Evolutionary conservation across 73 alveolate genomes (phyloP).

Genomic region (Symbiodinium pilosum): DNA sequence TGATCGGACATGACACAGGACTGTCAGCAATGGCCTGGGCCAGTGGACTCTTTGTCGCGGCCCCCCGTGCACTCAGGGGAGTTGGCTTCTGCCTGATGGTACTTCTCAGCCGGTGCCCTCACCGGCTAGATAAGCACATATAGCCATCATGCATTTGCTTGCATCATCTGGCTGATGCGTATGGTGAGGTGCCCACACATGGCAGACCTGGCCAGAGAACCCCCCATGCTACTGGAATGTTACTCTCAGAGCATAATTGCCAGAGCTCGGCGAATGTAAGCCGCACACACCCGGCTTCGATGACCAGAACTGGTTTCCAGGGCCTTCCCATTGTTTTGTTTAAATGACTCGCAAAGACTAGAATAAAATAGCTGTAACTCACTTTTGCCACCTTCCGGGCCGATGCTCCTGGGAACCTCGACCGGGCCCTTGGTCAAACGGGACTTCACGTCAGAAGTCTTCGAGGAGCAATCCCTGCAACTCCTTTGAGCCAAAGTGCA

Average conservation of each 20-base stretch:
- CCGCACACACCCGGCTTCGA: slow-evolving; percentile 13
- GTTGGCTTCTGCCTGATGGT: background rate
- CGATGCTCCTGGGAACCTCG: background rate
- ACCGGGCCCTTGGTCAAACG: background rate
- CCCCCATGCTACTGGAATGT: no score
- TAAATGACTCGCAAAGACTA: no score
- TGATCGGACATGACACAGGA: no score
- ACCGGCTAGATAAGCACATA: no score
- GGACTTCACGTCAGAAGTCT: background rate
- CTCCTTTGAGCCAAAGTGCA: background rate
- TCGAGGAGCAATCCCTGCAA: background rate
- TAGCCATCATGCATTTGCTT: no score
- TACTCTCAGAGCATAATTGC: no score
- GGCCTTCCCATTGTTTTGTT: background rate
- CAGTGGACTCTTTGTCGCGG: background rate
- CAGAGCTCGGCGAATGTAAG: no score
- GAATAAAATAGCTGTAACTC: background rate
- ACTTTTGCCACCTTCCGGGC: background rate
- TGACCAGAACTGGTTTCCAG: slow-evolving; percentile 2
- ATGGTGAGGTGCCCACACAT: background rate
- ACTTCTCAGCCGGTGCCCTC: no score
- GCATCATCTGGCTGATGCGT: no score
- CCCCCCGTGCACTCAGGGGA: background rate
- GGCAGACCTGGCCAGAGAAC: no score
- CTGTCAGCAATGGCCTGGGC: slow-evolving; percentile 22